These are phyloP conservation scores for Colletotrichum camelliae DNA, from an alignment of 2,329 filamentous ascomycete genomes.

Conservation along the genomic window DNA sequence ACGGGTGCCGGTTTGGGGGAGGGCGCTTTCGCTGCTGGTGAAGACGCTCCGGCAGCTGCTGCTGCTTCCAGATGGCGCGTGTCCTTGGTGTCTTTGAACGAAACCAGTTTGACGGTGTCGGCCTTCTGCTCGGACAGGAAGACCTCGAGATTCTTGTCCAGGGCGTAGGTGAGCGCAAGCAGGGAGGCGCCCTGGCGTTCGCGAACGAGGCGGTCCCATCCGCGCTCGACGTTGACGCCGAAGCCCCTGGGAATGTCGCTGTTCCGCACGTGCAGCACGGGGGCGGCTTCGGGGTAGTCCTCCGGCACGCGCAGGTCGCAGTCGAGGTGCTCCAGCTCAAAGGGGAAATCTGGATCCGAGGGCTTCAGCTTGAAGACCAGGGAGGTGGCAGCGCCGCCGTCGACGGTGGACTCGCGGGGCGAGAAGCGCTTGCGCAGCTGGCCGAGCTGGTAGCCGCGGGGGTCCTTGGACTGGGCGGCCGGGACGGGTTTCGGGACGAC, in stretches of 20 bases:
- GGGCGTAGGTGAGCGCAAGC: constrained; percentile 68
- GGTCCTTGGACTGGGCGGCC: constrained; percentile 67
- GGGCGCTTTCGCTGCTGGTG: background rate
- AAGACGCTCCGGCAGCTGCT: background rate
- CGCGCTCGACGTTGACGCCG: constrained; percentile 77
- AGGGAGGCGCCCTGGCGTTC: constrained; percentile 63
- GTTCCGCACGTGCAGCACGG: constrained; percentile 69
- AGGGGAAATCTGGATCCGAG: constrained; percentile 85
- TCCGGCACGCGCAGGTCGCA: constrained; percentile 71
- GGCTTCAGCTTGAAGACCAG: constrained; percentile 71
- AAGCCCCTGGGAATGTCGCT: constrained; percentile 74
- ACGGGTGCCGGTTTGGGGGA: constrained; percentile 9
- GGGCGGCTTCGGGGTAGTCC: constrained; percentile 63
- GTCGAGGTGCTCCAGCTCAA: constrained; percentile 72
- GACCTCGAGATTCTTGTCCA: constrained; percentile 75
- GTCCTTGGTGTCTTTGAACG: constrained; percentile 59
- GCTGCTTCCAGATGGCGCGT: constrained; percentile 47
- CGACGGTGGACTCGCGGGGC: constrained; percentile 47
- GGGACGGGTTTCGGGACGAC: constrained; percentile 71
- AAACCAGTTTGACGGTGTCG: constrained; percentile 74
- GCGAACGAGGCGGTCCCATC: constrained; percentile 70
- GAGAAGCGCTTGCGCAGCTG: constrained; percentile 74
- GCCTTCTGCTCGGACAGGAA: constrained; percentile 74
- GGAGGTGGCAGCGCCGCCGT: constrained; percentile 53
- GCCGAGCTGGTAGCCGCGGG: constrained; percentile 75